A percentile compares a stretch with the other conserved stretches of the same genome.
These are phyloP conservation scores for Rhododendron henanense DNA, from an alignment of 148 eudicot species.

Conservation along the genomic window DNA sequence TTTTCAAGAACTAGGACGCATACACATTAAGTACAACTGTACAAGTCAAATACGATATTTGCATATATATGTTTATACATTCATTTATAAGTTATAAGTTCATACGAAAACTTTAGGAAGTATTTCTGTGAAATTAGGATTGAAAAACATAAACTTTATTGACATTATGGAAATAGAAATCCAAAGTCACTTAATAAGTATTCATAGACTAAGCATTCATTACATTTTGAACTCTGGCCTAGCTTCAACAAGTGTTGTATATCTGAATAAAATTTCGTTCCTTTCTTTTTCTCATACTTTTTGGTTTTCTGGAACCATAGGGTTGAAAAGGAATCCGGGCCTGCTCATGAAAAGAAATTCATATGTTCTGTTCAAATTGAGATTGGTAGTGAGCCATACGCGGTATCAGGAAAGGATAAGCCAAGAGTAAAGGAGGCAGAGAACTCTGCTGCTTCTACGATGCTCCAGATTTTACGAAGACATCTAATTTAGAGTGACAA, in stretches of 20 bases:
- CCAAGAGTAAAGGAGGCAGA: constrained; percentile 1
- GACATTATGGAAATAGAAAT: background rate
- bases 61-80: no score
- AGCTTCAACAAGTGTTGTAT: background rate
- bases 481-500: background rate
- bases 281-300: background rate
- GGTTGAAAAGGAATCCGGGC: background rate
- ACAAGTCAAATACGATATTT: background rate
- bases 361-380: background rate
- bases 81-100: background rate
- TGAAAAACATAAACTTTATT: background rate
- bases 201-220: background rate
- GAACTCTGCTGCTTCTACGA: background rate
- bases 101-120: background rate
- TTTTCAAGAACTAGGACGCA: background rate
- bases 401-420: background rate
- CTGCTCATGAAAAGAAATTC: background rate
- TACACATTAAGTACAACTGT: background rate
- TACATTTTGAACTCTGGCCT: background rate
- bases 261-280: background rate
- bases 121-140: background rate
- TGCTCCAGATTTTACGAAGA: background rate
- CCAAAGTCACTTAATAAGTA: background rate
- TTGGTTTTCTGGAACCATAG: background rate
- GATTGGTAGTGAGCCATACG: background rate